Evolutionary conservation across 2,329 filamentous ascomycete species (phyloP), one percentile per base, ranked within the genome.

Genomic region (Pyricularia grisea): DNA sequence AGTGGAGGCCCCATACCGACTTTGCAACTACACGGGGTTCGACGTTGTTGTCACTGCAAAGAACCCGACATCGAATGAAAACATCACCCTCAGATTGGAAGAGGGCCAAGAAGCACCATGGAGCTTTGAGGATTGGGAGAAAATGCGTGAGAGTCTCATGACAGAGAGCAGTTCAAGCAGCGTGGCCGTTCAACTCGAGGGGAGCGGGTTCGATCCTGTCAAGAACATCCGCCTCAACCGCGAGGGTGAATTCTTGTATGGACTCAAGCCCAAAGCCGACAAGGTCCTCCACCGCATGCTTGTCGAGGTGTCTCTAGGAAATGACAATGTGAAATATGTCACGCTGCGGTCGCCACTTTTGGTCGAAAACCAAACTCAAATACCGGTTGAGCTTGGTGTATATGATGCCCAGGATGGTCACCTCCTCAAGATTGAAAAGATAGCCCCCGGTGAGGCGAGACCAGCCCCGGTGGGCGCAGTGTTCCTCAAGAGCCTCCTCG

Each of bases 261-360:
- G 91, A 67, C 84, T 99, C 65, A 91, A 92, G 70, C 95, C 96
- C 2, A 92, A 93, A 77, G 90, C 93, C 71, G 91, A 97, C 74
- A 87, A 91, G 70, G 85, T 97, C 2, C 85, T 94, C 72, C 96
- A 99, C 77, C 91, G 94, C 27, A 86, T 99, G 23, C 88, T 98
- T 28, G 94, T 98, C 0, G 95, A 99, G 69, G 91, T 99, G 68
- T 92, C 88, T 68, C 85, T 99, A 28, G 95, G 93, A n/a, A 82
- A 88, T 0, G 94, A 99, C 81, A 98, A 98, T 75, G 92, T 99
- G 80, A 99, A 99, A 81, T 96, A 97, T 77, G 96, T 99, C 75
- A 99, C 94, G 1, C 89, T 99, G 75, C 88, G 95, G 30, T 98
- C 94, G 23, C 95, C 95, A 0, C 82, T 99, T 1, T 81, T 97